Evolutionary conservation across 495 filamentous ascomycete species (phyloP), one percentile per base, ranked within the genome.

Genomic region (Collariella sp.): DNA sequence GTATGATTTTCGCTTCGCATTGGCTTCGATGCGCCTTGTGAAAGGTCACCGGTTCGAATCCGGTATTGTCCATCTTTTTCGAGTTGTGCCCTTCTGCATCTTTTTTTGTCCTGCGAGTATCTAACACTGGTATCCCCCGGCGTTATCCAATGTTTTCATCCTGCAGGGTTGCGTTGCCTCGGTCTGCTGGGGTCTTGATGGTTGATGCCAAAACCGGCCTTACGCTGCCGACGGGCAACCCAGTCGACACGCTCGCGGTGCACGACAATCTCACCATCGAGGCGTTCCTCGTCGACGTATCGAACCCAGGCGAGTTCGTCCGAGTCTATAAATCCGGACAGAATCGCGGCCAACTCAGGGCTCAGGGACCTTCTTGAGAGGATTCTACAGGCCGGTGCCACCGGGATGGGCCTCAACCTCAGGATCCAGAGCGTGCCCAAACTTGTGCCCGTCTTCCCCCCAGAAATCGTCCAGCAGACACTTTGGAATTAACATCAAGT

Each of bases 231-330:
- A 88, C 86, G 0, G 82, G 83, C 0, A 76, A 76, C 34, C 65
- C 67, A 1, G 62, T 74, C 7, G 81, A 90, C 56, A 60, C 33
- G 0, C 70, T 88, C 33, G 65, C 72, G 6, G 76, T 78, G 2
- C 65, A 81, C 0, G 60, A 69, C n/a, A 81, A 77, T 2, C 80
- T 70, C 9, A 76, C 73, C 36, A 74, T 88, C 24, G 47, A 62
- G 50, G 70, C 67, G 0, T 70, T 66, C 6, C 63, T 74, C 7
- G 64, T 73, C 16, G 86, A 90, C 53, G 82, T 79, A 2, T 79
- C 76, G 1, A 88, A 87, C 55, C 86, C 85, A 0, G 79, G 81
- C 33, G 76, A 85, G 4, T 88, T 88, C 61, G 70, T 88, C 0
- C 67, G 67, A 74, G 9, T 72, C 74, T 2, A 62, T 85, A 20